Percentiles rank a stretch among this genome's conserved stretches.
These are phyloP conservation scores for Haplographium delicatum DNA, from an alignment of 495 filamentous ascomycete genomes.

Conservation along the genomic window DNA sequence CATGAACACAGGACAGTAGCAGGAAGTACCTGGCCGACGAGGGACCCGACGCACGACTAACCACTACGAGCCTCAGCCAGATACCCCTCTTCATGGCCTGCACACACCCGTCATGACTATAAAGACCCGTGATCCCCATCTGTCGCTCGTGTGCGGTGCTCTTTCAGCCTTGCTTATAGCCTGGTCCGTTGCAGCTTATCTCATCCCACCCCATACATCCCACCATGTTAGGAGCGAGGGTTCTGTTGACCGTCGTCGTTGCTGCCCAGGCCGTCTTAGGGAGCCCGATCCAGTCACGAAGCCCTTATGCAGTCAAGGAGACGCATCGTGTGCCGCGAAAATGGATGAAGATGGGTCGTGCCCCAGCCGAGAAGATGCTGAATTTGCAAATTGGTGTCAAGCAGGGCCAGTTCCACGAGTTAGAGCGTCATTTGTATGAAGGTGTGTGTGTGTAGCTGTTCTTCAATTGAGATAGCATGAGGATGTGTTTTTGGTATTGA, in stretches of 20 bases:
- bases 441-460: constrained; percentile 21
- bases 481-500: background rate
- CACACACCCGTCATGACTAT: background rate
- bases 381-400: constrained; percentile 49
- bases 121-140: background rate
- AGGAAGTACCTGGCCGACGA: too few species aligned
- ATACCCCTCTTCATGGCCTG: background rate
- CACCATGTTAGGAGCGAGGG: constrained; percentile 27
- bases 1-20: background rate
- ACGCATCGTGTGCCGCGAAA: constrained; percentile 40
- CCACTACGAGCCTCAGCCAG: background rate
- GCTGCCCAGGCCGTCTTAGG: constrained; percentile 25
- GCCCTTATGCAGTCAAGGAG: constrained; percentile 49
- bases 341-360: constrained; percentile 42
- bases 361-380: constrained; percentile 31
- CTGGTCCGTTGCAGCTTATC: background rate
- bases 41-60: too few species aligned
- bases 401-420: constrained; percentile 44
- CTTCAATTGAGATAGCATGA: background rate
- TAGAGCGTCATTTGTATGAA: constrained; percentile 47
- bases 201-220: background rate
- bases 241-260: constrained; percentile 27
- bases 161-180: background rate
- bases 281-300: constrained; percentile 29
- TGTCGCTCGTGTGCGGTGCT: background rate